Conservation (phyloP, 225 moss, liverwort and hornwort genomes). For the Bryum argenteum region DNA sequence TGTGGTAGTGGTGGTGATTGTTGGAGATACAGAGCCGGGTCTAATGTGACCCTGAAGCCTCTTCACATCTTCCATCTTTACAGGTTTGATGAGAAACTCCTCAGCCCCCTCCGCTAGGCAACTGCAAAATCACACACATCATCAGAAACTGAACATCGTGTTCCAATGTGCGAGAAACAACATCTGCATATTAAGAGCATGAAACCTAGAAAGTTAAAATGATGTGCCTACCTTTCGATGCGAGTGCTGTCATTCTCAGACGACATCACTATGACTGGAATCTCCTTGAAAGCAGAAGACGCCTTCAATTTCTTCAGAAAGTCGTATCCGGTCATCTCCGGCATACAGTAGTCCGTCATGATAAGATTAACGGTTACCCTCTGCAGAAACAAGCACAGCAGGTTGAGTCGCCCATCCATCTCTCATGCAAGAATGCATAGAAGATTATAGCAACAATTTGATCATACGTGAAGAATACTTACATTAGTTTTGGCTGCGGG, state of each 20-base stretch:
- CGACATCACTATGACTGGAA: conserved; percentile 93
- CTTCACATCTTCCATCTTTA: conserved; percentile 76
- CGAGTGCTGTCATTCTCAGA: conserved; percentile 82
- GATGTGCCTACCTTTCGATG: conserved; percentile 57
- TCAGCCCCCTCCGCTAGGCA: conserved; percentile 90
- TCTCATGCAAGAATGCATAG: too few relatives aligned
- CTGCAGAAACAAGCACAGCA: conserved; percentile 48
- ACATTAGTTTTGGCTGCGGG: conserved; percentile 42
- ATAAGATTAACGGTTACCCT: conserved; percentile 74
- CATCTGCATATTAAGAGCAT: too few relatives aligned
- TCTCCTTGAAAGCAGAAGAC: conserved; percentile 71
- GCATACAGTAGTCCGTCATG: conserved; percentile 96
- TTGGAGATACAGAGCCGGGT: conserved; percentile 34
- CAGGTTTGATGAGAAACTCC: conserved; percentile 89
- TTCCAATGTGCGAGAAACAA: too few relatives aligned
- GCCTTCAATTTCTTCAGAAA: conserved; percentile 80
- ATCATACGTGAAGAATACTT: conserved; percentile 15
- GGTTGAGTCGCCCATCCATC: background rate
- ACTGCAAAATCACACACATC: conserved; percentile 38
- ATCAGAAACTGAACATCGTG: background rate
- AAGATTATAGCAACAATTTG: too few relatives aligned
- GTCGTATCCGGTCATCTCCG: conserved; percentile 94
- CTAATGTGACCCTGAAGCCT: conserved; percentile 73
- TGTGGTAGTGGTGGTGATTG: conserved; percentile 50
- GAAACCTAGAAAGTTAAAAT: background rate